phyloP scores from a whole-genome alignment of 495 filamentous ascomycete species.

The Penicillium paradoxum region DNA sequence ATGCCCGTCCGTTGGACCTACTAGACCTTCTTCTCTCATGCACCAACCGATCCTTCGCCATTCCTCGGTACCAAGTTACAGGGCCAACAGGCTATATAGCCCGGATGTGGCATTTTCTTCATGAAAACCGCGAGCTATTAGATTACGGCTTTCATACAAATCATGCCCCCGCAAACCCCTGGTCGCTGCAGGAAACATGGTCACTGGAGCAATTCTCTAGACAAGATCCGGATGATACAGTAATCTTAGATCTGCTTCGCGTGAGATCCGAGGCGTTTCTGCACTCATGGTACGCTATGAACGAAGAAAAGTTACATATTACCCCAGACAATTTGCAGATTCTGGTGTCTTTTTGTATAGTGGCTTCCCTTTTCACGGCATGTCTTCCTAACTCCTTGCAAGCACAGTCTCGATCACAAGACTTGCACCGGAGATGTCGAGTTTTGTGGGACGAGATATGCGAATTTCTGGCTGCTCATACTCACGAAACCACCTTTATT shows the following conservation, averaged over 20 bases:
- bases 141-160: slow-evolving; percentile 34
- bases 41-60: slow-evolving; percentile 31
- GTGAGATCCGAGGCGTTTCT: slow-evolving; percentile 40
- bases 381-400: slow-evolving; percentile 29
- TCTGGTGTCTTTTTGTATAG: slow-evolving; percentile 40
- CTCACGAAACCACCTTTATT: slow-evolving; percentile 23
- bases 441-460: slow-evolving; percentile 35
- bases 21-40: slow-evolving; percentile 37
- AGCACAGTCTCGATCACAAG: slow-evolving; percentile 20
- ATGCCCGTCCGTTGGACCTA: slow-evolving; percentile 37
- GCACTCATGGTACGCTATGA: slow-evolving; percentile 41
- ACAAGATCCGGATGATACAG: slow-evolving; percentile 35
- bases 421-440: slow-evolving; percentile 28
- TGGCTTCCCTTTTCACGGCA: slow-evolving; percentile 29
- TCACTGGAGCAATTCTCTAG: slow-evolving; percentile 20
- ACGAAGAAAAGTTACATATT: slow-evolving; percentile 38
- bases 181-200: slow-evolving; percentile 21
- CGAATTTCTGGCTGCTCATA: slow-evolving; percentile 26
- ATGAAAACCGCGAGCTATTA: slow-evolving; percentile 30
- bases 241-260: slow-evolving; percentile 44
- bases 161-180: slow-evolving; percentile 22
- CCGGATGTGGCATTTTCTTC: slow-evolving; percentile 34
- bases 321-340: slow-evolving; percentile 46
- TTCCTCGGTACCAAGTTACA: slow-evolving; percentile 16
- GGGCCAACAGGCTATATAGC: slow-evolving; percentile 28